These are phyloP conservation scores for Dioszegia crocea DNA, from an alignment of 768 basidiomycete genomes.

Conservation along the genomic window DNA sequence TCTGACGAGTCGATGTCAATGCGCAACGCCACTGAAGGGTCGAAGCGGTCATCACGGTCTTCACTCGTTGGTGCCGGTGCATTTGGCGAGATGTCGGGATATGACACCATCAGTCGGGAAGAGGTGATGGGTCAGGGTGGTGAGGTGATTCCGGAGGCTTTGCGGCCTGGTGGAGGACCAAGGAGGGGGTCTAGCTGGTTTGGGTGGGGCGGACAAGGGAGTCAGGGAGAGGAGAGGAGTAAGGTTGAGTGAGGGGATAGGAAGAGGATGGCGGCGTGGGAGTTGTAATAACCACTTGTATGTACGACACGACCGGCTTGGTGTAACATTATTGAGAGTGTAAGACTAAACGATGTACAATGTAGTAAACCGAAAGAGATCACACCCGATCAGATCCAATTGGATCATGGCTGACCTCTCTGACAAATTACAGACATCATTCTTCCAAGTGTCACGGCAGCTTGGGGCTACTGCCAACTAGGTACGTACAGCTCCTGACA, in stretches of 20 bases:
- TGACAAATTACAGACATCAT: no score
- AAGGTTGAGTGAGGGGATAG: slow-evolving; percentile 12
- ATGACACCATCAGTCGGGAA: slow-evolving; percentile 38
- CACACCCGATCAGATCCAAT: no score
- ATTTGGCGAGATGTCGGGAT: slow-evolving; percentile 26
- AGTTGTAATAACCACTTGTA: background rate
- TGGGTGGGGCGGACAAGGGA: slow-evolving; percentile 24
- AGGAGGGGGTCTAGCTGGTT: slow-evolving; percentile 39
- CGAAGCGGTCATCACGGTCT: slow-evolving; percentile 1
- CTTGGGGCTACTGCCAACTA: no score
- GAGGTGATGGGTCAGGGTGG: slow-evolving; percentile 26
- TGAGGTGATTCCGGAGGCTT: background rate
- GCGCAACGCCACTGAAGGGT: background rate
- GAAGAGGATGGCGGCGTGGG: background rate
- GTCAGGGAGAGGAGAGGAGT: background rate
- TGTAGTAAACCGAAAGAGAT: no score
- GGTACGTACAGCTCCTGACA: no score
- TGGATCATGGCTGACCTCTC: no score
- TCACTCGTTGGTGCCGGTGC: background rate
- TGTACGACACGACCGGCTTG: background rate
- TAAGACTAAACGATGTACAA: no score
- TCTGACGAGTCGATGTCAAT: slow-evolving; percentile 6
- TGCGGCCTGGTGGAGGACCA: slow-evolving; percentile 20
- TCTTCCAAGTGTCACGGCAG: no score
- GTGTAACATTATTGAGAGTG: background rate